Base-by-base conservation (phyloP, 164 flowering plant species). In the Macadamia tetraphylla region DNA sequence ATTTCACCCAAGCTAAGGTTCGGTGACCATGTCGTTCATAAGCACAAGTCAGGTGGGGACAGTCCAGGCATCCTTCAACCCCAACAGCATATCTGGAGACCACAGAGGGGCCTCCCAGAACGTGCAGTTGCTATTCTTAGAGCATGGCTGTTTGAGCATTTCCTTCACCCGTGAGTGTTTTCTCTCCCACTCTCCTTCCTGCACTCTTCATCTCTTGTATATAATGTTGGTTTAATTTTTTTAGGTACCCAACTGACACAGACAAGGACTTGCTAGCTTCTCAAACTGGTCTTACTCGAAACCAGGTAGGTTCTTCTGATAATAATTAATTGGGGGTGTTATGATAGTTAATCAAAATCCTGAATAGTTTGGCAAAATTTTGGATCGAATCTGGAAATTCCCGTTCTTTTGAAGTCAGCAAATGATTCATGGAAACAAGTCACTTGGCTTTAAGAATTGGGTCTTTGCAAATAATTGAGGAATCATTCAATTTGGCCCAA, bases 91-190 rank as follows among this genome's bases (percentile, higher is more conserved):
- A 74, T 82, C 52, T 94, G 97, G 98, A 80, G 95, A 81, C 96
- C 98, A 60, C 98, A 94, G 60, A 71, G 98, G 75, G 98, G 98
- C 71, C 85, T 94, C 40, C 98, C 98, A 0, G 98, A 94, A 70
- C 91, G 92, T 31, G 74, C 98, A 0, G 96, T 94, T 65, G 78
- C 95, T 18, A 75, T 94, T 70, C 87, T 91, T 15, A 79, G 91
- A 70, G 92, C 98, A 9, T 94, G 98, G 98, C 78, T 91, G 13
- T 94, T 91, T 67, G 98, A 94, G 67, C 97, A 94, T 80, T 94
- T 94, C 77, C 96, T 94, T 75, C 98, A 94, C 71, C 98, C 98
- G 98, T 94, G 66, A 84, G 86, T 64, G 18, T 58, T 64, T 29
- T 70, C 35, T 51, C 51, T 67, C 61, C 56, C 65, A 35, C 40